phyloP scores from a whole-genome alignment of 371 early-diverging fungal species.

The Parasitella parasitica region DNA sequence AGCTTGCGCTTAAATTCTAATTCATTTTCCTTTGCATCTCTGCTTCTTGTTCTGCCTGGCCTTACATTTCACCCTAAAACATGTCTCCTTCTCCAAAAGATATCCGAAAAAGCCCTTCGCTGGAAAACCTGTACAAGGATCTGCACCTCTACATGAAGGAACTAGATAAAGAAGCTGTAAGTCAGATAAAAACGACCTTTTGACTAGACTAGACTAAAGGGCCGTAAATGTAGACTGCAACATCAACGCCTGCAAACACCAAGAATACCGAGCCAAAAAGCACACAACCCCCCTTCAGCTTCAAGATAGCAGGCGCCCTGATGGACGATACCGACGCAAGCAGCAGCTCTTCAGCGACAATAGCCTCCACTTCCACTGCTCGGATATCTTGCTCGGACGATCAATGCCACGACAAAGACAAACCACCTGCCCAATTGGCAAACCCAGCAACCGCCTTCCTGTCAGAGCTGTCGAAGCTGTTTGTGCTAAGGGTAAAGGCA shows the following conservation, averaged over 20 bases:
- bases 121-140: slow-evolving; percentile 37
- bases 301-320: background rate
- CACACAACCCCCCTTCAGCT: background rate
- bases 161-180: slow-evolving; percentile 7
- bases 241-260: background rate
- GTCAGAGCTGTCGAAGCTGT: background rate
- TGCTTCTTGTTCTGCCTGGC: background rate
- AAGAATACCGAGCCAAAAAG: background rate
- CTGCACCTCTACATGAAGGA: slow-evolving; percentile 38
- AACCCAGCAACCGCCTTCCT: background rate
- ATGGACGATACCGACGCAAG: background rate
- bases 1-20: background rate
- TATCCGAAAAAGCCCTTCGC: slow-evolving; percentile 16
- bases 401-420: background rate
- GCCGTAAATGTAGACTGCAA: background rate
- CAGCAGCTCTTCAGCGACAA: background rate
- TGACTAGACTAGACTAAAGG: too few species aligned
- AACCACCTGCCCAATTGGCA: too few species aligned
- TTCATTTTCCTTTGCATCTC: slow-evolving; percentile 8
- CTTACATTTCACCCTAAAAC: too few species aligned
- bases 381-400: background rate
- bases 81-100: background rate
- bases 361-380: background rate
- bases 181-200: background rate
- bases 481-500: background rate